phyloP scores from a whole-genome alignment of 2,329 filamentous ascomycete genomes.

The Tolypocladium paradoxum region DNA sequence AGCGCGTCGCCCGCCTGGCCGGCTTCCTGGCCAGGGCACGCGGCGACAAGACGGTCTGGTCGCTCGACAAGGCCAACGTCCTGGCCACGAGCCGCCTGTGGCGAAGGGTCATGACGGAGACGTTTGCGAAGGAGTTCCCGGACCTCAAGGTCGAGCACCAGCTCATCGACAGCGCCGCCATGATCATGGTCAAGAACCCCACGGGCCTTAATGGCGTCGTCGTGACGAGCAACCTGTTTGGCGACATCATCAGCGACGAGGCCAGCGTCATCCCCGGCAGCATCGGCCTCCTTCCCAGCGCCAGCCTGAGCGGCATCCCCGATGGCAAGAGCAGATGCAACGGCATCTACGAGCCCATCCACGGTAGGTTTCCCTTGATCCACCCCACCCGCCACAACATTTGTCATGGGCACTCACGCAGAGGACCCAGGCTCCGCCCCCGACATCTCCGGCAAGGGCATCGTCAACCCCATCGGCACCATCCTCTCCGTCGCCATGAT shows the following conservation, averaged over 20 bases:
- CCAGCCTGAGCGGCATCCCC: slow-evolving; percentile 75
- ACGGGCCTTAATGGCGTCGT: slow-evolving; percentile 79
- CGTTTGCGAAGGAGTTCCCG: slow-evolving; percentile 83
- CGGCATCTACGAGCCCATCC: slow-evolving; percentile 96
- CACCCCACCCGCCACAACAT: too few species aligned
- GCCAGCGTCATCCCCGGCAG: slow-evolving; percentile 88
- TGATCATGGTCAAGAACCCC: slow-evolving; percentile 96
- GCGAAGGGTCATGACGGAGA: slow-evolving; percentile 76
- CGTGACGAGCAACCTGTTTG: slow-evolving; percentile 88
- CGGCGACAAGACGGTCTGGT: slow-evolving; percentile 62
- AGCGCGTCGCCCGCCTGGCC: slow-evolving; percentile 75
- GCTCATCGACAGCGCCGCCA: slow-evolving; percentile 91
- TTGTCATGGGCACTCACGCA: too few species aligned
- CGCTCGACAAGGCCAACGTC: slow-evolving; percentile 93
- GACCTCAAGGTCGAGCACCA: slow-evolving; percentile 77
- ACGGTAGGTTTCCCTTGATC: slow-evolving; percentile 60
- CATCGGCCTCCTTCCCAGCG: slow-evolving; percentile 78
- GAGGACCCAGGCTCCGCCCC: slow-evolving; percentile 61
- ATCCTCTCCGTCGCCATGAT: slow-evolving; percentile 93
- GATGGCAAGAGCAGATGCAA: slow-evolving; percentile 78
- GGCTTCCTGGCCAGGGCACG: slow-evolving; percentile 70
- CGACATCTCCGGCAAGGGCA: slow-evolving; percentile 83
- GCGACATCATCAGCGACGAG: slow-evolving; percentile 93
- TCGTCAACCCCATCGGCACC: slow-evolving; percentile 77
- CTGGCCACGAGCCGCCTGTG: slow-evolving; percentile 82